Evolutionary conservation across 768 basidiomycete genomes (phyloP), one percentile per base, ranked within the genome.

Genomic region (Suillus hirtellus): DNA sequence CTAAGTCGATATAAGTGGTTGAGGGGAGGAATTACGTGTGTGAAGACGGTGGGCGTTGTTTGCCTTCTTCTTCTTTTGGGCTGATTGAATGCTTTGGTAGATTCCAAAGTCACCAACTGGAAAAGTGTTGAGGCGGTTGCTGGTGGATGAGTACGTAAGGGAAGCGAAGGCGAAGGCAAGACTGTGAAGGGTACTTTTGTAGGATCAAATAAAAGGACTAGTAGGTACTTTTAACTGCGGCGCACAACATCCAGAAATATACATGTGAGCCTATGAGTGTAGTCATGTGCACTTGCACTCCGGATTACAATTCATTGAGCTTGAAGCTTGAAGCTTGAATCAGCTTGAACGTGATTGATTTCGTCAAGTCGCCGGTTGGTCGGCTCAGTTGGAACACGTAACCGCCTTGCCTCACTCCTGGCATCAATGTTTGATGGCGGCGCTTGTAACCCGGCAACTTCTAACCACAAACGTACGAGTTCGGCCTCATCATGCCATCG

Each of bases 1-100:
- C 71, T 90, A 60, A 89, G 87, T 77, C 85, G 80, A 73, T 87
- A 86, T 68, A 90, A 92, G 74, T 87, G 87, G 84, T 67, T 90
- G 60, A 76, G 87, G 17, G 89, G 89, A 6, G 89, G 89, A 0
- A 81, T 89, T 19, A 84, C 87, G 66, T 71, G 87, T 31, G 81
- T 90, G 4, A 75, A 80, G 55, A 76, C 85, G 80, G 89, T 86
- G 55, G 17, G 81, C 71, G 9, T 19, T 17, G 61, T 31, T 55
- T 35, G 55, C 54, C 8, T 42, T 40, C 24, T 54, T 24, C 1
- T 21, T 17, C 24, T 24, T 31, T 1, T 11, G 38, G 27, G 43
- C 64, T 49, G 35, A 38, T n/a, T 43, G 43, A 27, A 14, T 3
- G 11, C 31, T 38, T 10, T 52, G 47, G 8, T 59, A 89, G 87